These are phyloP conservation scores for Aspergillus kassunensis DNA, from an alignment of 495 filamentous ascomycete species.

Conservation along the genomic window DNA sequence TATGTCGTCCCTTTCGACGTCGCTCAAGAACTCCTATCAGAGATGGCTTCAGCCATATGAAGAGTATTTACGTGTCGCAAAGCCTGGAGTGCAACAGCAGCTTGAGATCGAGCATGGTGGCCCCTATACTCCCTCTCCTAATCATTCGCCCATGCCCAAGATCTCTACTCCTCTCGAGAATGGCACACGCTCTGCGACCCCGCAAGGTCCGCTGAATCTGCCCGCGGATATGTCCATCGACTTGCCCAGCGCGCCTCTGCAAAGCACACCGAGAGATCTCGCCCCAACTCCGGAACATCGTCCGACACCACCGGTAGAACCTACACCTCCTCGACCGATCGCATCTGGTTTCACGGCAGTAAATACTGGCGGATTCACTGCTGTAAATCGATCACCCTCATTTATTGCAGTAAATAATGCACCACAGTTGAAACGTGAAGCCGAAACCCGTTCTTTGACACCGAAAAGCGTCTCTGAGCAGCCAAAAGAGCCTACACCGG, in stretches of 20 bases:
- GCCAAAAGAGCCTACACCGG: slow-evolving; percentile 34
- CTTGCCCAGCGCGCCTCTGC: slow-evolving; percentile 62
- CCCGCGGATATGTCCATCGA: no score
- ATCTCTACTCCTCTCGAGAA: slow-evolving; percentile 55
- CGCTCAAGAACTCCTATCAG: slow-evolving; percentile 96
- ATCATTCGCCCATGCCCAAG: slow-evolving; percentile 73
- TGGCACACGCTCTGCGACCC: slow-evolving; percentile 59
- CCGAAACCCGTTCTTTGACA: slow-evolving; percentile 43
- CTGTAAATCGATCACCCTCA: slow-evolving; percentile 57
- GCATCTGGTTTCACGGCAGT: slow-evolving; percentile 78
- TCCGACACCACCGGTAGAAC: slow-evolving; percentile 40
- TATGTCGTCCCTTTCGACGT: slow-evolving; percentile 99
- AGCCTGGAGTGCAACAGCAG: slow-evolving; percentile 95
- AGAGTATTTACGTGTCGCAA: slow-evolving; percentile 86
- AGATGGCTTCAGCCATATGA: slow-evolving; percentile 96
- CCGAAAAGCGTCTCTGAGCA: slow-evolving; percentile 41
- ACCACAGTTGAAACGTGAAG: slow-evolving; percentile 46
- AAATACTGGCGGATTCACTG: slow-evolving; percentile 75
- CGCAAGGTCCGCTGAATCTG: slow-evolving; percentile 67
- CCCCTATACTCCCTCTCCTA: slow-evolving; percentile 88
- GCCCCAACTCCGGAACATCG: slow-evolving; percentile 40
- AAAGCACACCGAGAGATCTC: slow-evolving; percentile 59
- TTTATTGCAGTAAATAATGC: slow-evolving; percentile 52
- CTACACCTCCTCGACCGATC: slow-evolving; percentile 50
- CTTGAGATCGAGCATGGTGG: slow-evolving; percentile 91